Base-by-base conservation (phyloP, 768 basidiomycete genomes). In the Amanita jacksonii region DNA sequence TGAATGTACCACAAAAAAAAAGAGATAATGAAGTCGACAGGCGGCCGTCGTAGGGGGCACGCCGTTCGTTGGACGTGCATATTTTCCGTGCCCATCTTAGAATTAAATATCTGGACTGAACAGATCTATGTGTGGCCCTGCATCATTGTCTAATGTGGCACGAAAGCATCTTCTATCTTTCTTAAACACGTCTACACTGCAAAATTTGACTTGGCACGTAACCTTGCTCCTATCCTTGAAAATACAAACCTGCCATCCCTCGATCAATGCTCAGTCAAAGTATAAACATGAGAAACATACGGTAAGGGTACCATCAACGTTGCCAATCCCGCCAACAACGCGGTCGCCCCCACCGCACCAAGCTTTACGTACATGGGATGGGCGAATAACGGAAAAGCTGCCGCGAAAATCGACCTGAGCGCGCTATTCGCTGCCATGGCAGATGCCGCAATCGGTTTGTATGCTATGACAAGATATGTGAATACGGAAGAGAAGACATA, bases 401-500 rank as follows among this genome's bases (percentile, higher is more conserved):
- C 78, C 1, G 79, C 81, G 47, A 79, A 74, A 0, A 72, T 54
- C 0, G 76, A 79, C 33, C 81, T 72, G 50, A 81, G 60, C 12
- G 78, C 73, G 41, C 77, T 76, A 45, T 81, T 82, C 16, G 79
- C 63, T 4, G 79, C 81, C 62, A 85, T 73, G 5, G 80, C 81
- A 33, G 77, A 79, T 1, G 80, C 79, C 8, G 70, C 74, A 54
- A 81, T 79, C 8, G 80, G 76, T 16, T 74, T 66, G 57, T 84
- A 85, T 1, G 76, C 69, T 35, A 79, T 79, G 46, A 85, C 77
- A 43, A 84, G 68, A 60, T 84, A 85, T 4, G 76, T 81, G 61
- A 84, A 85, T 3, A 76, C 76, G 6, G 74, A 73, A 1, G 79
- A 78, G 62, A 82, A 89, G 32, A 78, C 75, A 50, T 75, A 85